Evolutionary conservation across 2,329 filamentous ascomycete genomes (phyloP).

Genomic region (Elsinoe ampelina): DNA sequence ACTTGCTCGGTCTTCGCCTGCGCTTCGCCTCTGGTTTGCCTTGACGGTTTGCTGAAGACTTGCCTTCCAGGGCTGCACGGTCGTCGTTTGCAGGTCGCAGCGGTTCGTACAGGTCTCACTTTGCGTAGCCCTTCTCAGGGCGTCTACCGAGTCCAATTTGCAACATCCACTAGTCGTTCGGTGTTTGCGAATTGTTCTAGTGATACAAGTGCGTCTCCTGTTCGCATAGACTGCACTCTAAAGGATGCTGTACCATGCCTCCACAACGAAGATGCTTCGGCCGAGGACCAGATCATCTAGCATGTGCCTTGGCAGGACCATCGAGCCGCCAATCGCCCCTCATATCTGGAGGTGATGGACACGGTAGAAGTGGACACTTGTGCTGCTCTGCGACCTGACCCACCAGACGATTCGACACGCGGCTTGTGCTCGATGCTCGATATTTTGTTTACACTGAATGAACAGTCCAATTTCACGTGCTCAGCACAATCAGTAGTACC

Average conservation of each 20-base stretch:
- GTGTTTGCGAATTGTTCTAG: neutral
- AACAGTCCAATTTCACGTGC: neutral
- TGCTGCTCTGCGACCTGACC: neutral
- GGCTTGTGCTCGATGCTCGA: neutral
- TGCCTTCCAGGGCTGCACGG: neutral
- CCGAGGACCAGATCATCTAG: neutral
- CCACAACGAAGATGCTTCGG: neutral
- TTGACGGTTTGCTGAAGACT: neutral
- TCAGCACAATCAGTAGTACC: neutral
- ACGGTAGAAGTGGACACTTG: neutral
- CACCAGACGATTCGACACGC: neutral
- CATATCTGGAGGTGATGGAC: neutral
- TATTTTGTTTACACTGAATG: neutral
- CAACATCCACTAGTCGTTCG: neutral
- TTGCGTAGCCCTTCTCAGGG: neutral
- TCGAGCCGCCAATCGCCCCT: neutral
- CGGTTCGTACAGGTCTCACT: constrained; percentile 3
- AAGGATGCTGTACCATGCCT: neutral
- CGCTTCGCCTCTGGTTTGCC: no score
- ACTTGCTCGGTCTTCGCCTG: neutral
- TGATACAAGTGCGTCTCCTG: no score
- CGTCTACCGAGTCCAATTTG: neutral
- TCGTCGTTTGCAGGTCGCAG: constrained; percentile 1
- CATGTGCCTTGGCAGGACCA: neutral
- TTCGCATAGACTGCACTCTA: neutral